Evolutionary conservation across 2,329 filamentous ascomycete genomes (phyloP).

Genomic region (Tympanopsis confertula): DNA sequence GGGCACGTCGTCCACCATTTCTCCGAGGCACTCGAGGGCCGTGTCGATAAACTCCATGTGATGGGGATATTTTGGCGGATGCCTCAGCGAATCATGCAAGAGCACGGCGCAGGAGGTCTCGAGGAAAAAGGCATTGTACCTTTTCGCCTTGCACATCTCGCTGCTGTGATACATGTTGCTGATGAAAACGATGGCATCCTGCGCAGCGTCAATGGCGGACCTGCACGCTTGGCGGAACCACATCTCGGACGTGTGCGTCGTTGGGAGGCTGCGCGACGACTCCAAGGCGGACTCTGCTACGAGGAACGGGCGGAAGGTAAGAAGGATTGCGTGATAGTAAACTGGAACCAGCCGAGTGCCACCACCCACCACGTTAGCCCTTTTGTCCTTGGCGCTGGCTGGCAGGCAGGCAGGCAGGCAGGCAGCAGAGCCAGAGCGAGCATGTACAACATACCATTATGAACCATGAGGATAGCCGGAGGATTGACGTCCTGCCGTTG

Average conservation of each 20-base stretch:
- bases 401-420: no score
- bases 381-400: no score
- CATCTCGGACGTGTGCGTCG: slow-evolving; percentile 7
- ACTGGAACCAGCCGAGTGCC: slow-evolving; percentile 4
- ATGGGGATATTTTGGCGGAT: slow-evolving; percentile 14
- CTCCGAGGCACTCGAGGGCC: slow-evolving; percentile 10
- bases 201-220: slow-evolving; percentile 14
- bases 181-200: slow-evolving; percentile 12
- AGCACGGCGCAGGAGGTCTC: slow-evolving; percentile 15
- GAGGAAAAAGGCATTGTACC: slow-evolving; percentile 14
- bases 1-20: slow-evolving; percentile 10
- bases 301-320: slow-evolving; percentile 12
- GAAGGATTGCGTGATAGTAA: slow-evolving; percentile 10
- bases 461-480: slow-evolving; percentile 6
- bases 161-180: slow-evolving; percentile 5
- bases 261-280: slow-evolving; percentile 3
- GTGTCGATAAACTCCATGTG: slow-evolving; percentile 14
- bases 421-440: no score
- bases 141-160: slow-evolving; percentile 4
- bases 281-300: slow-evolving; percentile 10
- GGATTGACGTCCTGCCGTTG: slow-evolving; percentile 2
- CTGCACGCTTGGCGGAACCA: slow-evolving; percentile 16
- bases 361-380: no score
- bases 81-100: slow-evolving; percentile 14
- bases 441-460: slow-evolving; percentile 5